Base-by-base conservation (phyloP, 2,329 filamentous ascomycete species). In the Diaporthe sp. region DNA sequence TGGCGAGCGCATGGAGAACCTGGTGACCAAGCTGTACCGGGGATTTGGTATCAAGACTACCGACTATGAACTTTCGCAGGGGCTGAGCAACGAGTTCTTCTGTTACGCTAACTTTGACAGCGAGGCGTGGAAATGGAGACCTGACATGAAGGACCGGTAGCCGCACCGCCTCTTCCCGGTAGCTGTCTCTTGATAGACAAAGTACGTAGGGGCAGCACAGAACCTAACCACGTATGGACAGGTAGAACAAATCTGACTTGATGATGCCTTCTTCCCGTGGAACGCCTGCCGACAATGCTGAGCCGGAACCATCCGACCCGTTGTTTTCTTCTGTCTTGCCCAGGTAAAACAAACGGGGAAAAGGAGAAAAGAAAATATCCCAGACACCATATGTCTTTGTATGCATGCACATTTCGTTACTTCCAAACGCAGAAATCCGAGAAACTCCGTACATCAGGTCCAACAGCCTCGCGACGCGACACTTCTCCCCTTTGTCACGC, bases 61-160 rank as follows among this genome's bases (percentile, higher is more conserved):
- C 0, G 90, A 88, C 0, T 95, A 92, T 80, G 89, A 92, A 78
- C 91, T 92, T 5, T 85, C 87, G 76, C 94, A 96, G 76, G 93
- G 93, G 0, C 83, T 97, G 75, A 94, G 93, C 82, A 97, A 97
- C 79, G 93, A 95, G 82, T 97, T 95, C 81, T 89, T 90, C 79
- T 95, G 93, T 82, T 96, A 94, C 79, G 90, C 94, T 32, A 96
- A 94, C 80, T 96, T 94, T 79, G 92, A 94, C 81, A 90, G 91
- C 78, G 84, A 84, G 9, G 82, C 81, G 6, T 90, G 89, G 88
- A 83, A 80, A 56, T 89, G 84, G 83, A 78, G 81, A 81, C 78
- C 81, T 70, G 69, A 70, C 71, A 75, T 71, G 72, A 71, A 59
- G 76, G 19, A 69, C 22, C 32, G 65, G 44, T 35, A 73, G 70